Evolutionary conservation across 371 early-diverging fungal genomes (phyloP).

Genomic region (Amoeboaphelidium protococcarum): DNA sequence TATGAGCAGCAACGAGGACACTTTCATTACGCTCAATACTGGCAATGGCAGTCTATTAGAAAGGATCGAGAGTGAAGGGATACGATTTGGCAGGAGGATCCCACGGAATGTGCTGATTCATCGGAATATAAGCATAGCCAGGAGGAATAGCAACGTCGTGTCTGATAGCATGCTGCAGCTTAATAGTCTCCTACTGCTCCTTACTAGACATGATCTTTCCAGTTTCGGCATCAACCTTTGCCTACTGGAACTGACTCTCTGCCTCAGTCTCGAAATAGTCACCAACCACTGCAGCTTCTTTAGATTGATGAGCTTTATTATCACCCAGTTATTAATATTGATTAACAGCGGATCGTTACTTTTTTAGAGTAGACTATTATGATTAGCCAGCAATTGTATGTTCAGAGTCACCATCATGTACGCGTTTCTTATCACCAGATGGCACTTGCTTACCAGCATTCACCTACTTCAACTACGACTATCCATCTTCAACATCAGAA

Average conservation of each 20-base stretch:
- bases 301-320: too few relatives aligned
- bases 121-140: conserved; percentile 54
- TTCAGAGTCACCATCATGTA: too few relatives aligned
- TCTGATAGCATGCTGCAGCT: conserved; percentile 25
- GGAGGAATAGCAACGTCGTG: conserved; percentile 88
- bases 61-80: conserved; percentile 90
- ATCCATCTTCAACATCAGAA: too few relatives aligned
- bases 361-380: too few relatives aligned
- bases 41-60: conserved; percentile 75
- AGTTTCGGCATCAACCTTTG: not conserved
- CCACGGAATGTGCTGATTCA: conserved; percentile 52
- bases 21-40: conserved; percentile 89
- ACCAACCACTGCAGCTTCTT: too few relatives aligned
- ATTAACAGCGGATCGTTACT: too few relatives aligned
- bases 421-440: too few relatives aligned
- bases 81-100: conserved; percentile 63
- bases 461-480: too few relatives aligned
- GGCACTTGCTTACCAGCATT: too few relatives aligned
- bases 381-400: too few relatives aligned
- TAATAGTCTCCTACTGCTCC: not conserved
- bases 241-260: not conserved
- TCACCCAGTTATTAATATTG: too few relatives aligned
- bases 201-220: not conserved
- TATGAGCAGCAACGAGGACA: conserved; percentile 95
- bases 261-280: not conserved